phyloP scores from a whole-genome alignment of 805 yeast species.

The Candida manassasensis region DNA sequence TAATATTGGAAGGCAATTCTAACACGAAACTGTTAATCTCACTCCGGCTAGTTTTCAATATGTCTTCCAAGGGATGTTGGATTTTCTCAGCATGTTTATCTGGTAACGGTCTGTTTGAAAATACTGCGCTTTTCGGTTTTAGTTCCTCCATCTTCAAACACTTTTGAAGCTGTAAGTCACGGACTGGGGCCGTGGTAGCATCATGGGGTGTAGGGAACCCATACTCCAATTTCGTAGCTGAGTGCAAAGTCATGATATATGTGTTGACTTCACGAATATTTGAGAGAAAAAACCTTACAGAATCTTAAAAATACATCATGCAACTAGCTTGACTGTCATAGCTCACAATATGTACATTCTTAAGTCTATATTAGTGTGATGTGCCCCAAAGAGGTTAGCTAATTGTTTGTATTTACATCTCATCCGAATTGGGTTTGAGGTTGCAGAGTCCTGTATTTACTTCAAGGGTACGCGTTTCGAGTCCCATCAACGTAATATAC shows the following conservation, averaged over 20 bases:
- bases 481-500: too few relatives aligned
- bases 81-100: constrained; percentile 3
- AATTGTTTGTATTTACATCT: constrained; percentile 14
- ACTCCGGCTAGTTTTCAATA: constrained; percentile 15
- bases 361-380: too few relatives aligned
- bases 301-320: too few relatives aligned
- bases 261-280: too few relatives aligned
- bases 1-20: constrained; percentile 13
- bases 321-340: too few relatives aligned
- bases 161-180: constrained; percentile 4
- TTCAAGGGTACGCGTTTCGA: too few relatives aligned
- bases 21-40: constrained; percentile 12
- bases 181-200: not conserved
- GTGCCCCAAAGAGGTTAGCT: constrained; percentile 8
- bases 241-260: constrained; percentile 7
- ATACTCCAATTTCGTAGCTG: constrained; percentile 12
- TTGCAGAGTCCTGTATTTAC: too few relatives aligned
- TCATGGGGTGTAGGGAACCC: constrained; percentile 8
- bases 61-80: constrained; percentile 20
- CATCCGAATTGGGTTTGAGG: constrained; percentile 3
- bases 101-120: constrained; percentile 10
- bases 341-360: too few relatives aligned
- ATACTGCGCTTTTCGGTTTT: constrained; percentile 8
- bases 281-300: too few relatives aligned
- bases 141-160: constrained; percentile 10